Evolutionary conservation across 2,329 filamentous ascomycete genomes (phyloP), one percentile per base, ranked within the genome.

Genomic region (Blastomyces silverae): DNA sequence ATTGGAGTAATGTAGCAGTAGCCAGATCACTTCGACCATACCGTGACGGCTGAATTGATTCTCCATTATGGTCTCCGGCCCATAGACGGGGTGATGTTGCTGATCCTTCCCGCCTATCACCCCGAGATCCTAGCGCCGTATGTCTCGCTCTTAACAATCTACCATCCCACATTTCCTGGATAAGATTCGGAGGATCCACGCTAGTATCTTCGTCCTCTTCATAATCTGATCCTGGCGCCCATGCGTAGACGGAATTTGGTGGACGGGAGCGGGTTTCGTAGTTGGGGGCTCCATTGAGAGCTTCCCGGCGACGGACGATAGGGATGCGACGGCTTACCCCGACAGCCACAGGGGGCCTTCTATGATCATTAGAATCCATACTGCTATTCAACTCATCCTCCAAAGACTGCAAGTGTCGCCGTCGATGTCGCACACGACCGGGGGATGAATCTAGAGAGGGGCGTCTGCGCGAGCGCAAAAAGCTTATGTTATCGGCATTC

Each of bases 161-260:
- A n/a, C 70, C 71, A 66, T 70, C 71, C 72, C 71, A 73, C 55
- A 71, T 70, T 64, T 69, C 71, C 66, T 68, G 71, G 67, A 64
- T 69, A 63, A 69, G 68, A 34, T 72, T 73, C 34, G 74, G 65
- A 31, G 60, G 73, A 71, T 52, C 59, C 25, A 61, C 59, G 44
- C 59, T 61, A 44, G 42, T 15, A 61, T 71, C 68, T 44, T 70
- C 69, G 53, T 74, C 73, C 20, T 75, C 71, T 46, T 66, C 67
- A 20, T 75, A 72, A 61, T 77, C 75, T 48, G 77, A 76, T 15
- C 78, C 78, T 17, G 83, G 83, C 39, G 83, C 83, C 85, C 84
- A 87, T 72, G 85, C 84, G 73, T 86, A 86, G 53, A 86, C 75
- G 62, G 77, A 81, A 70, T 84, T 83, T 66, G 80, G 73, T 68